Percentiles rank a stretch among this genome's conserved stretches.
phyloP scores from a whole-genome alignment of 2,329 filamentous ascomycete genomes.

The Calonectria crousiana region DNA sequence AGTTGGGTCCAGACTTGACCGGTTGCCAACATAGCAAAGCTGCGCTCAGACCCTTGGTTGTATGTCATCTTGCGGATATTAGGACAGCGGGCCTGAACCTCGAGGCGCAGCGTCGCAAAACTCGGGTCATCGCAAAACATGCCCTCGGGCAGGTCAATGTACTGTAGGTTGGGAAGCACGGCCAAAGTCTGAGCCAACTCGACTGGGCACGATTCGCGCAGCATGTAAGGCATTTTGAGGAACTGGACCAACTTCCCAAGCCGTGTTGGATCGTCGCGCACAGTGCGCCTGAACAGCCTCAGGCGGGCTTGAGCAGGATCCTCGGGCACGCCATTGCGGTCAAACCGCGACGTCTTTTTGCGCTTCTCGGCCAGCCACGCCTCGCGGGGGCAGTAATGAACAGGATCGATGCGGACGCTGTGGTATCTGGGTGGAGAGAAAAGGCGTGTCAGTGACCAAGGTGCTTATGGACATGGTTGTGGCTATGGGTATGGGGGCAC shows the following conservation, averaged over 20 bases:
- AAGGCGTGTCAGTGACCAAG: constrained; percentile 26
- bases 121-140: constrained; percentile 84
- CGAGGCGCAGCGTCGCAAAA: constrained; percentile 82
- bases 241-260: constrained; percentile 80
- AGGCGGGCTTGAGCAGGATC: constrained; percentile 84
- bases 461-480: not conserved
- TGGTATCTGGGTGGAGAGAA: constrained; percentile 71
- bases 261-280: constrained; percentile 79
- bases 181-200: constrained; percentile 89
- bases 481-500: constrained; percentile 8
- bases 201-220: constrained; percentile 85
- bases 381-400: constrained; percentile 94
- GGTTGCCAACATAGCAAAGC: constrained; percentile 76
- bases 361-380: constrained; percentile 83
- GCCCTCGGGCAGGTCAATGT: constrained; percentile 91
- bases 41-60: constrained; percentile 80
- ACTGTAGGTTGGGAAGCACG: constrained; percentile 85
- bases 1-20: constrained; percentile 77
- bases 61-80: constrained; percentile 93
- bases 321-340: constrained; percentile 82
- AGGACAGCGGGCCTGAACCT: constrained; percentile 85
- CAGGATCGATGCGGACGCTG: constrained; percentile 91
- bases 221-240: constrained; percentile 95
- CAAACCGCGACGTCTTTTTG: constrained; percentile 78
- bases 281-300: constrained; percentile 82